phyloP scores from a whole-genome alignment of 441 rosid genomes.

The Adansonia grandidieri region DNA sequence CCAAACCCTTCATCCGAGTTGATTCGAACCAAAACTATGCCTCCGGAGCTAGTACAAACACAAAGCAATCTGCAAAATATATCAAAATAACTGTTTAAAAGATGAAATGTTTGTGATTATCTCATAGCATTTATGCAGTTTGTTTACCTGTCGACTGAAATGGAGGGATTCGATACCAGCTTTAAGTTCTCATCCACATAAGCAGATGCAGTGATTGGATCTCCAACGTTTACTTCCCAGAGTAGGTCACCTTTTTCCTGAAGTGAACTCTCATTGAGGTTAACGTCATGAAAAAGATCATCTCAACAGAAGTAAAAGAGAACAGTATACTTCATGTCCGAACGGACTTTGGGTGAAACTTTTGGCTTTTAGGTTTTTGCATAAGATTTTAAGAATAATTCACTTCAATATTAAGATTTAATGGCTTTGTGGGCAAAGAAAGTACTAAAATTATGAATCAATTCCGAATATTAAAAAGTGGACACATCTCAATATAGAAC shows the following conservation, averaged over 20 bases:
- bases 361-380: neutral
- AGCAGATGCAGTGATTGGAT: slow-evolving; percentile 83
- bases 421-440: neutral
- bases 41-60: slow-evolving; percentile 73
- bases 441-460: neutral
- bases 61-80: slow-evolving; percentile 69
- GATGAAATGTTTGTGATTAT: neutral
- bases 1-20: slow-evolving; percentile 34
- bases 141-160: slow-evolving; percentile 59
- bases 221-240: slow-evolving; percentile 76
- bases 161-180: slow-evolving; percentile 45
- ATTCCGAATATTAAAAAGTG: neutral
- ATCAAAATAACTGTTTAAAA: slow-evolving; percentile 13
- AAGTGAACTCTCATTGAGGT: neutral
- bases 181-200: slow-evolving; percentile 82
- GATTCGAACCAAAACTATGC: slow-evolving; percentile 55
- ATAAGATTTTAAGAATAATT: neutral
- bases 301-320: neutral
- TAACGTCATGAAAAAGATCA: neutral
- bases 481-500: neutral
- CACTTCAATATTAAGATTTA: neutral
- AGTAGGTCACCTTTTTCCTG: slow-evolving; percentile 36
- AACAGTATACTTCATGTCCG: neutral
- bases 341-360: neutral
- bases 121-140: neutral